A percentile compares a stretch with the other conserved stretches of the same genome.
Evolutionary conservation across 1,284 basidiomycete genomes (phyloP).

Genomic region (Leccinum pachyderme): DNA sequence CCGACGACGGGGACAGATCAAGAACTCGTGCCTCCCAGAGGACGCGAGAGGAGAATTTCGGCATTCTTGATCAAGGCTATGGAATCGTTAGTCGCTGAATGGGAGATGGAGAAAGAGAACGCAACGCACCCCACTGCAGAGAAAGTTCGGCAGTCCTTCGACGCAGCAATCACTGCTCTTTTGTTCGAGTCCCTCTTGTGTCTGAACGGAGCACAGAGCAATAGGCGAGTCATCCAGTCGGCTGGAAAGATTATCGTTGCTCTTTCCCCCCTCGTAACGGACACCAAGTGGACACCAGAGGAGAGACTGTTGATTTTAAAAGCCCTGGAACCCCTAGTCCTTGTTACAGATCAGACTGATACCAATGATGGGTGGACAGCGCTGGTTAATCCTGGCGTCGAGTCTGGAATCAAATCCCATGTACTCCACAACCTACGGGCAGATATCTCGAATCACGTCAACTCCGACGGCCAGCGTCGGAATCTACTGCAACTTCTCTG

Average conservation of each 20-base stretch:
- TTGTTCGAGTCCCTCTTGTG: slow-evolving; percentile 67
- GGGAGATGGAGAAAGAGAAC: slow-evolving; percentile 42
- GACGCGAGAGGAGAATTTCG: slow-evolving; percentile 65
- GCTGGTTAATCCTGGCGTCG: slow-evolving; percentile 57
- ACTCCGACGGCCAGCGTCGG: slow-evolving; percentile 21
- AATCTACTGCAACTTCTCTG: slow-evolving; percentile 56
- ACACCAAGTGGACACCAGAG: slow-evolving; percentile 51
- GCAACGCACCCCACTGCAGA: slow-evolving; percentile 51
- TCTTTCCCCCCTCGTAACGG: slow-evolving; percentile 43
- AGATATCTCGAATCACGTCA: slow-evolving; percentile 7
- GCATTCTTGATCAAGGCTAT: slow-evolving; percentile 60
- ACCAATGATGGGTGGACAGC: slow-evolving; percentile 47
- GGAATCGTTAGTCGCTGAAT: slow-evolving; percentile 49
- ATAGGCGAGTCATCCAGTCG: slow-evolving; percentile 57
- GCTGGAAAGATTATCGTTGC: slow-evolving; percentile 56
- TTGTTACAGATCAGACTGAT: slow-evolving; percentile 26
- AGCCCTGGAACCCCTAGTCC: slow-evolving; percentile 63
- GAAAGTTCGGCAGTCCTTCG: slow-evolving; percentile 62
- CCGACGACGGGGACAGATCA: slow-evolving; percentile 15
- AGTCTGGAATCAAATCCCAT: slow-evolving; percentile 66
- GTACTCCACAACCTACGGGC: slow-evolving; percentile 41
- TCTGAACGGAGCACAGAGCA: slow-evolving; percentile 59
- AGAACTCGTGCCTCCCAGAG: slow-evolving; percentile 43
- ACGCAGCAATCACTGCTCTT: slow-evolving; percentile 63
- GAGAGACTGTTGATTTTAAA: slow-evolving; percentile 64